Percentiles rank a stretch among this genome's conserved stretches.
Evolutionary conservation across 495 filamentous ascomycete species (phyloP).

Genomic region (Clavariopsis aquatica): DNA sequence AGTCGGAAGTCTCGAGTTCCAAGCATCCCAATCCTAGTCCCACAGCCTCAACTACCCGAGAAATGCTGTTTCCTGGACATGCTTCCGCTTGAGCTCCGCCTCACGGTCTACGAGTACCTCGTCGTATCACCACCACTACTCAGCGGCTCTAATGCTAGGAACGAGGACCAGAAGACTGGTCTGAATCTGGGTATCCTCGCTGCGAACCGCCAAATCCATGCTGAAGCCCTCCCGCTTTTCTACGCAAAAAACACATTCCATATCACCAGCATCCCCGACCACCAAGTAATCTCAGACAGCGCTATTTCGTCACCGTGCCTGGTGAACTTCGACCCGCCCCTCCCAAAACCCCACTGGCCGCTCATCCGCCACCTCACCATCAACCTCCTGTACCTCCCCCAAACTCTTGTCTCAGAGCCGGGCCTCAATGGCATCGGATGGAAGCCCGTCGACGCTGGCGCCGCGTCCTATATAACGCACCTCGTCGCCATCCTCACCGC

Average conservation of each 20-base stretch:
- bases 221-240: conserved; percentile 22
- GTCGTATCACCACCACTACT: conserved; percentile 7
- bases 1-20: too few species aligned
- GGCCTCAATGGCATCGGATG: background rate
- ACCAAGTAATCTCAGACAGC: background rate
- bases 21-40: too few species aligned
- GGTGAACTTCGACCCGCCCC: conserved; percentile 11
- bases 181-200: conserved; percentile 8
- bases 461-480: background rate
- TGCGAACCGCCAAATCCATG: conserved; percentile 26
- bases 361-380: conserved; percentile 16
- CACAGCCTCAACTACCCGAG: background rate
- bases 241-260: conserved; percentile 19
- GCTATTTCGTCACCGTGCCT: background rate
- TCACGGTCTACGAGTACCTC: conserved; percentile 18
- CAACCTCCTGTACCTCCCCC: conserved; percentile 17
- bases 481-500: conserved; percentile 5
- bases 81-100: conserved; percentile 18
- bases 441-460: background rate
- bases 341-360: background rate
- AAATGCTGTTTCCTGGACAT: conserved; percentile 21
- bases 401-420: background rate
- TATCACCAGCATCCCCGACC: conserved; percentile 16
- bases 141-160: conserved; percentile 1
- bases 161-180: background rate